phyloP scores from a whole-genome alignment of 2,329 filamentous ascomycete species.

The Aspergillus alliaceus region DNA sequence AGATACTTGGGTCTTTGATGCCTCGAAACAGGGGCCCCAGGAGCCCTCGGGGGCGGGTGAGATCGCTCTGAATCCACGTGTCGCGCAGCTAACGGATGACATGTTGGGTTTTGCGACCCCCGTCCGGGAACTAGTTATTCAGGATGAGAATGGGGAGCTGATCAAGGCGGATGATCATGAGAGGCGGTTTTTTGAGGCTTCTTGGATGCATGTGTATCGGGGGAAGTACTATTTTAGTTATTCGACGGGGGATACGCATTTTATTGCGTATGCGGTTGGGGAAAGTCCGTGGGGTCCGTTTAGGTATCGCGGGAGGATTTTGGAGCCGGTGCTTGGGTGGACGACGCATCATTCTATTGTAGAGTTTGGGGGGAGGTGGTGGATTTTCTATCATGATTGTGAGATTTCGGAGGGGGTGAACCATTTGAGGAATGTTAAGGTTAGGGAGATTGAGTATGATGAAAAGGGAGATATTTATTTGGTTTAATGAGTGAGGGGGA shows the following conservation, averaged over 20 bases:
- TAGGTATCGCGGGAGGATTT: conserved; percentile 67
- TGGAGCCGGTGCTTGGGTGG: conserved; percentile 78
- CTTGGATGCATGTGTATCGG: conserved; percentile 74
- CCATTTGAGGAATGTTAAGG: conserved; percentile 72
- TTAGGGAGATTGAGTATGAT: conserved; percentile 73
- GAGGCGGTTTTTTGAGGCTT: conserved; percentile 75
- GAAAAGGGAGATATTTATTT: conserved; percentile 60
- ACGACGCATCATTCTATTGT: conserved; percentile 80
- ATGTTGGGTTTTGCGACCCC: conserved; percentile 62
- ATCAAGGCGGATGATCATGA: conserved; percentile 69
- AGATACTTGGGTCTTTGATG: conserved; percentile 54
- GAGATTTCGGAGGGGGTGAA: conserved; percentile 67
- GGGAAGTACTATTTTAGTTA: conserved; percentile 75
- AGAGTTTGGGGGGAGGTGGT: conserved; percentile 71
- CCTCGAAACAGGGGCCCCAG: conserved; percentile 54
- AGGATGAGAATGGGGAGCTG: conserved; percentile 62
- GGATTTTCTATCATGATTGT: conserved; percentile 75
- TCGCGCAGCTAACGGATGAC: conserved; percentile 62
- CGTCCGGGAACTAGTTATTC: conserved; percentile 63
- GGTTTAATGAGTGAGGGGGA: conserved; percentile 8
- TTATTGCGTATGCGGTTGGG: conserved; percentile 67
- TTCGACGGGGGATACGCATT: conserved; percentile 76
- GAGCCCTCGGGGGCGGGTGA: conserved; percentile 60
- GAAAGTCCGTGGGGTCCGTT: conserved; percentile 69
- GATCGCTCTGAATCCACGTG: conserved; percentile 64